Base-by-base conservation (phyloP, 805 yeast genomes). In the Brettanomyces bruxellensis region DNA sequence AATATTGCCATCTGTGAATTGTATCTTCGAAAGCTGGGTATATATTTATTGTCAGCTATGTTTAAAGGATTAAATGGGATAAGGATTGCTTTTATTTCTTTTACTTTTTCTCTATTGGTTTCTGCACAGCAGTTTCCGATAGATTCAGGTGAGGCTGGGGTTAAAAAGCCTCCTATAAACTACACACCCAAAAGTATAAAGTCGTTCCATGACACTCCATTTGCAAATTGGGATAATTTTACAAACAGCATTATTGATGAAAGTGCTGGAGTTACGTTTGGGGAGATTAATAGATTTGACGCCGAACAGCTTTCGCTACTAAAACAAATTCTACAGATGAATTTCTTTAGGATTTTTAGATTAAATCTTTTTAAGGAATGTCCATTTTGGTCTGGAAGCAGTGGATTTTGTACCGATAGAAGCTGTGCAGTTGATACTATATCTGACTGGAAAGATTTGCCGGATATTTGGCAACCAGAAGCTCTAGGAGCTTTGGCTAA, bases 371-470 rank as follows among this genome's bases (percentile, higher is more conserved):
- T 80, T 64, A 83, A 75, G 52, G 77, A 78, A 61, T 89, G 99
- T 64, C 91, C 95, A 25, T 89, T 85, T 62, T 86, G 87, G 89
- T 78, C 79, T 53, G 88, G 81, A 55, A 73, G 74, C 57, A 73
- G 73, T 42, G 95, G 90, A 39, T 79, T 85, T 57, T 89, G 97
- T 61, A 86, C 89, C 50, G 86, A 88, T 58, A 74, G 86, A 51
- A 83, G 87, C 47, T 89, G 97, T 66, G 95, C 96, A 1, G 95
- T 89, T 38, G 95, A 89, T 60, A 77, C 87, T 2, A 75, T 86
- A 11, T 86, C 81, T 44, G 86, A 83, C 54, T 84, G 83, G 73
- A 73, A 74, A 52, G 78, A 80, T 65, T 63, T 83, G 38, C 86
- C 88, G 3, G 88, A 79, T 45, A 75, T 75, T 41, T 81, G 89